phyloP scores from a whole-genome alignment of 139 green algal species.

The Chlorella sp. region DNA sequence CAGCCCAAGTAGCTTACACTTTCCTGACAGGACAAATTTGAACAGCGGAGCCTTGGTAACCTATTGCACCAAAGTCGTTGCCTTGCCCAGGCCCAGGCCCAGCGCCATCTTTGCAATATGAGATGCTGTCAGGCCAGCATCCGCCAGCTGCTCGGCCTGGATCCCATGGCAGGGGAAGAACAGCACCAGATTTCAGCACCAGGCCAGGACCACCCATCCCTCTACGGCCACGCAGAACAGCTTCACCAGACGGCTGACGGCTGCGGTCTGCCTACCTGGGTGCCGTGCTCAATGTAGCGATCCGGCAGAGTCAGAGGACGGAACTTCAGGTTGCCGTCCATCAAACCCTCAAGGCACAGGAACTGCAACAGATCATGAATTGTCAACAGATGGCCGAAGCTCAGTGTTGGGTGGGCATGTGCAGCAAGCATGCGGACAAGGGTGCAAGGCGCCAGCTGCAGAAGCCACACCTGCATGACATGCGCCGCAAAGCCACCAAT shows the following conservation, averaged over 20 bases:
- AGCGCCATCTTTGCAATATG: conserved; percentile 80
- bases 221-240: too few species aligned
- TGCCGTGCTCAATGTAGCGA: conserved; percentile 92
- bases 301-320: conserved; percentile 96
- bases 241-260: too few species aligned
- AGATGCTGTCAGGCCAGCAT: conserved; percentile 87
- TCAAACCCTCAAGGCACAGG: conserved; percentile 87
- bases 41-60: too few species aligned
- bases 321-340: conserved; percentile 96
- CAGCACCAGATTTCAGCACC: too few species aligned
- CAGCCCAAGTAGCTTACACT: neutral
- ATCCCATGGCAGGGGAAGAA: too few species aligned
- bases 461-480: conserved; percentile 77
- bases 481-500: conserved; percentile 97
- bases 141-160: conserved; percentile 87
- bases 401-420: too few species aligned
- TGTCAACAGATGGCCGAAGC: too few species aligned
- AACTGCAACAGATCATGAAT: conserved; percentile 80
- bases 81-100: conserved; percentile 1
- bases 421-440: too few species aligned
- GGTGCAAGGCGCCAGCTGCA: too few species aligned
- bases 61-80: too few species aligned
- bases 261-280: conserved; percentile 47
- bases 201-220: too few species aligned
- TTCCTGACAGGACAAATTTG: neutral